Evolutionary conservation across 164 flowering plant genomes (phyloP).

Genomic region (Houttuynia cordata): DNA sequence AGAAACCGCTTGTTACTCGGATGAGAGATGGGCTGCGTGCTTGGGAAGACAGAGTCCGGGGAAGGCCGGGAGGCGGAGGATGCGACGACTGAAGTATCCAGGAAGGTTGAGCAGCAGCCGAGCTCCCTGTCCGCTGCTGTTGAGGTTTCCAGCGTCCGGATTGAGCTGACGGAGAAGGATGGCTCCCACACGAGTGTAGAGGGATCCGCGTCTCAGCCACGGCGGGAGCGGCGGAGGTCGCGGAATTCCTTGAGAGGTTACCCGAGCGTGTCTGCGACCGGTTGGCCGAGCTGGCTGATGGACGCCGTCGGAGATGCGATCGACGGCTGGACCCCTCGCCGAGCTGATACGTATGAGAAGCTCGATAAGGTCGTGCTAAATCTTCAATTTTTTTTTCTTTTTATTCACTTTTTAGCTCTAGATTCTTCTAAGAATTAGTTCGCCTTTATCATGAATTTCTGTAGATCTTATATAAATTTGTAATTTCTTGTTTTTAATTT

Average conservation of each 20-base stretch:
- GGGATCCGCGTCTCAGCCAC: slow-evolving; percentile 9
- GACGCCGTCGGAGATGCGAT: slow-evolving; percentile 74
- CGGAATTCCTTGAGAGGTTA: slow-evolving; percentile 12
- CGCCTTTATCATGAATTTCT: too few relatives aligned
- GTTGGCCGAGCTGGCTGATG: slow-evolving; percentile 78
- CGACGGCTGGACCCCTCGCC: slow-evolving; percentile 63
- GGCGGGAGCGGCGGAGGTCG: slow-evolving; percentile 12
- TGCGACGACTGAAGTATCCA: slow-evolving; percentile 8
- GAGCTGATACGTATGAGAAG: slow-evolving; percentile 72
- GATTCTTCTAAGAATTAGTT: too few relatives aligned
- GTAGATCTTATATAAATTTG: too few relatives aligned
- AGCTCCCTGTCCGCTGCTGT: background rate
- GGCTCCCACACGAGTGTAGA: background rate
- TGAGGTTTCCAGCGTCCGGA: slow-evolving; percentile 11
- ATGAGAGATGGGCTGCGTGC: slow-evolving; percentile 46
- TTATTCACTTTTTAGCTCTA: too few relatives aligned
- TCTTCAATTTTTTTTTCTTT: background rate
- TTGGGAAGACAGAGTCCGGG: slow-evolving; percentile 19
- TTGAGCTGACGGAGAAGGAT: slow-evolving; percentile 12
- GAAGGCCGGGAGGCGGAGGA: slow-evolving; percentile 9
- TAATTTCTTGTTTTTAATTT: too few relatives aligned
- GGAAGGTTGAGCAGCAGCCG: slow-evolving; percentile 5
- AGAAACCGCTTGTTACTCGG: slow-evolving; percentile 4
- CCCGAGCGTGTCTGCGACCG: slow-evolving; percentile 15
- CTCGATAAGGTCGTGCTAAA: slow-evolving; percentile 52